Percentiles rank a stretch among this genome's conserved stretches.
These are phyloP conservation scores for Corynespora cassiicola DNA, from an alignment of 2,329 filamentous ascomycete genomes.

Conservation along the genomic window DNA sequence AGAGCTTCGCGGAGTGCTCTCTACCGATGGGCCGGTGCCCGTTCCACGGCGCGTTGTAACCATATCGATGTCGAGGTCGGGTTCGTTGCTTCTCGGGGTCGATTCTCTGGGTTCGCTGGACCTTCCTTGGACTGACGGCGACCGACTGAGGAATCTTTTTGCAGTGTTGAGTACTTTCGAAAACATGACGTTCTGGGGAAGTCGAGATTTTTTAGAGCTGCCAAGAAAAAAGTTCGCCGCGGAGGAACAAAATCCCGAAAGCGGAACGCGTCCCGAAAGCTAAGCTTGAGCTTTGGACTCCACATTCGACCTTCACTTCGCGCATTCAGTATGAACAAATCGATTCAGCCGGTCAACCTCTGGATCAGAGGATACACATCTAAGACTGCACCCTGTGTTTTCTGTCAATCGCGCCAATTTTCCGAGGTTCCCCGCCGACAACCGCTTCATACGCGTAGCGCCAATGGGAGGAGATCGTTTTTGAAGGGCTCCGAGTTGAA, in stretches of 20 bases:
- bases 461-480: no score
- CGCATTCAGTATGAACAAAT: slow-evolving; percentile 19
- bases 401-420: slow-evolving; percentile 25
- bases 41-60: slow-evolving; percentile 43
- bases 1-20: slow-evolving; percentile 32
- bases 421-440: no score
- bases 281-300: slow-evolving; percentile 2
- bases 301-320: background rate
- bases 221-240: slow-evolving; percentile 31
- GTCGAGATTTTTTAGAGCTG: slow-evolving; percentile 24
- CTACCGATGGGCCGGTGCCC: slow-evolving; percentile 26
- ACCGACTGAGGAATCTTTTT: slow-evolving; percentile 36
- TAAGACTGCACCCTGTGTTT: slow-evolving; percentile 19
- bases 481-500: background rate
- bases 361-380: slow-evolving; percentile 12
- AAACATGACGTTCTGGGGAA: slow-evolving; percentile 35
- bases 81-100: slow-evolving; percentile 16
- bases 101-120: slow-evolving; percentile 22
- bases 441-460: no score
- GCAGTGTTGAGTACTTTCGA: slow-evolving; percentile 36
- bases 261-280: no score
- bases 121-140: slow-evolving; percentile 31
- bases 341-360: slow-evolving; percentile 17
- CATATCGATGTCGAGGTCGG: slow-evolving; percentile 29
- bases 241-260: no score